Base-by-base conservation (phyloP, 2,329 filamentous ascomycete genomes). In the Apiospora aurea region DNA sequence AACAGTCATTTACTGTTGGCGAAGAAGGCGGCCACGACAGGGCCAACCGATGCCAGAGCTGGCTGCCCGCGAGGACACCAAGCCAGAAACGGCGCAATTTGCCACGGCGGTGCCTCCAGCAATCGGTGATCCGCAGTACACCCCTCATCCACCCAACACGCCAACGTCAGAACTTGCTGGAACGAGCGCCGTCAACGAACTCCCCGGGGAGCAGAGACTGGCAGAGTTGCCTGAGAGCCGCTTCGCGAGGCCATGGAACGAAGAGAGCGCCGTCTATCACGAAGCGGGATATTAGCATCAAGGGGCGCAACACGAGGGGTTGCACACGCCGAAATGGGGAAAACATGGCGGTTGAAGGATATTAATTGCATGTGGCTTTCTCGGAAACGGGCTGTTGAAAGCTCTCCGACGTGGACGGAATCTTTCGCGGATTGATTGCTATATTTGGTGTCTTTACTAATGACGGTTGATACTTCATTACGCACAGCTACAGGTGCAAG, bases 151-250 rank as follows among this genome's bases (percentile, higher is more conserved):
- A 5, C 44, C 66, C 5, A 29, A 7, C 38, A 67, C 38, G 26
- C 66, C 66, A 24, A 46, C 26, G 6, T 67, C 66, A 4, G 66
- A 67, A 21, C 66, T 67, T 21, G 66, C n/a, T 43, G n/a, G 41
- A 16, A 43, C 41, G 3, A 29, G n/a, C 11, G n/a, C 16, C n/a
- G 66, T 67, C n/a, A 46, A 67, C 41, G 66, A 67, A 29, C 66
- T 67, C 41, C 66, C 26, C 16, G 66, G 66, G n/a, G 66, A 67
- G 66, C 66, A 67, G n/a, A 26, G 41, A 4, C 41, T 67, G 16
- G 66, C 66, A 24, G 66, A 67, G 66, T 41, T 67, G n/a, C 51
- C 51, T 2, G 51, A 57, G 26, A 53, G 49, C 11, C 51, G 16
- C 14, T 14, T 24, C 5, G 7, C 24, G 11, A 34, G 6, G 26